Evolutionary conservation across 1,284 basidiomycete genomes (phyloP), one percentile per base, ranked within the genome.

Genomic region (Entoloma clypeatum): DNA sequence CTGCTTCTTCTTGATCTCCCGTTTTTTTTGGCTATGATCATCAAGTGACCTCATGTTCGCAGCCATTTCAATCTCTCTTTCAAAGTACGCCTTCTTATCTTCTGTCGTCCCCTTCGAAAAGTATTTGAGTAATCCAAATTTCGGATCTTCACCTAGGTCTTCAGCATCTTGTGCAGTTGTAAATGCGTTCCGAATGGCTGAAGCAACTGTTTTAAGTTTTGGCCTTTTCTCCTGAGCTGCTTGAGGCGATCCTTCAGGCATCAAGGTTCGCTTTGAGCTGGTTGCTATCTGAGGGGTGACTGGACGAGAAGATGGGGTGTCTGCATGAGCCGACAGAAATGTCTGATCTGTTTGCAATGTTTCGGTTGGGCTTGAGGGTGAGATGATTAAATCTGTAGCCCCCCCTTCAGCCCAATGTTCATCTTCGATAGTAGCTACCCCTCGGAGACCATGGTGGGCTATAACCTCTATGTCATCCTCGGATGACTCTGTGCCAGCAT

Each of bases 31-130:
- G 8, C 38, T 13, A 21, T 26, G 11, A 14, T 3, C n/a, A 10
- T 2, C 23, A 14, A 11, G 25, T 4, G 9, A 21, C 14, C 4
- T 28, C 11, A 25, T 8, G 22, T 9, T 6, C 17, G 16, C 13
- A 19, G 31, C 22, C 22, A 10, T 9, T 32, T 50, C 39, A 18
- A 41, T 35, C 17, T 44, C 36, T 21, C 22, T 40, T 5, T 23
- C 39, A 11, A 31, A 35, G 25, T 47, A 39, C 18, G 31, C 14
- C 25, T 48, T 43, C 29, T 45, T 44, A 27, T 39, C 44, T 23
- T 48, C 27, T 7, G 19, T 18, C 8, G 13, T 44, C 18, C 23
- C 34, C 29, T 34, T 25, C 7, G 10, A 36, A 16, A 35, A 35
- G 22, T 23, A 35, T 35, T 35, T 35, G 33, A 35, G 33, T 16